Conservation (phyloP, 768 basidiomycete genomes). For the Podaxis rugospora region DNA sequence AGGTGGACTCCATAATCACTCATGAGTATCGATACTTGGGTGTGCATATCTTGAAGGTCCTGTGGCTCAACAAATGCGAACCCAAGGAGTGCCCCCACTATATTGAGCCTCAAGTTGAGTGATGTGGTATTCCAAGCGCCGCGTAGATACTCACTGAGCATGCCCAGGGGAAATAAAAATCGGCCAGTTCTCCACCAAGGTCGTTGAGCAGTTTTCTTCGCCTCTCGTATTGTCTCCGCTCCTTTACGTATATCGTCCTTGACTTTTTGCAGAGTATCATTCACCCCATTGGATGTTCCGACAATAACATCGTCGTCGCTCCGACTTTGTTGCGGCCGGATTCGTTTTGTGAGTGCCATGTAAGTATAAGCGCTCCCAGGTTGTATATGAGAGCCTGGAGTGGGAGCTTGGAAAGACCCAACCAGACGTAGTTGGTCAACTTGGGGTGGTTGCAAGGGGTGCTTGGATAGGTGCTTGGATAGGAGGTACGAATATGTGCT, state of each 20-base stretch:
- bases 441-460: not conserved
- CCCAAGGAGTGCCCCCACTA: conserved; percentile 65
- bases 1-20: conserved; percentile 68
- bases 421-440: not conserved
- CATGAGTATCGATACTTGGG: conserved; percentile 60
- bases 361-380: conserved; percentile 10
- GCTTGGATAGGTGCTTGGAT: not conserved
- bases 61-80: conserved; percentile 63
- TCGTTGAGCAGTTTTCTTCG: conserved; percentile 11
- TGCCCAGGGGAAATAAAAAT: conserved; percentile 70
- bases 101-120: not conserved
- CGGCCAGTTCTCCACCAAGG: conserved; percentile 35
- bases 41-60: conserved; percentile 65
- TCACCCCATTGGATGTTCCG: not conserved
- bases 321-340: not conserved
- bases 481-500: conserved; percentile 27
- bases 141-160: conserved; percentile 38
- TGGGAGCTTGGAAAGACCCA: not conserved
- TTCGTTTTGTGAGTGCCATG: conserved; percentile 32
- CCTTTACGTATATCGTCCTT: conserved; percentile 4
- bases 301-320: conserved; percentile 3
- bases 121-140: not conserved
- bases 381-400: not conserved
- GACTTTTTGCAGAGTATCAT: not conserved
- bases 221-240: conserved; percentile 1